These are phyloP conservation scores for Licmophora abbreviata DNA, from an alignment of 108 stramenopile species.

Conservation along the genomic window DNA sequence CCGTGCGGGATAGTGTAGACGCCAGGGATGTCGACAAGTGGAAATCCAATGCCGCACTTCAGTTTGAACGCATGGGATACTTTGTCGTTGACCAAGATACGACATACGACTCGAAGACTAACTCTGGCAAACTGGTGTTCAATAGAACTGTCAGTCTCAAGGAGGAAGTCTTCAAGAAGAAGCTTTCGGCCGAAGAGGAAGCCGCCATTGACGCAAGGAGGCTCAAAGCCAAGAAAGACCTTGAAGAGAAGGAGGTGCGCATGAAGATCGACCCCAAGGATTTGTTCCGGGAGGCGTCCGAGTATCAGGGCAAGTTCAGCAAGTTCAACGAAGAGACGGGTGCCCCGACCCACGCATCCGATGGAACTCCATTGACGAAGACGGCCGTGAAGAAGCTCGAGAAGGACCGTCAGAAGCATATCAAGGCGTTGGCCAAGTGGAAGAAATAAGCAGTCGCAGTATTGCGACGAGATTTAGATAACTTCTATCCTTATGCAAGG, in stretches of 20 bases:
- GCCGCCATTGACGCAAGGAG: slow-evolving; percentile 47
- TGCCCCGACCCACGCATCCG: slow-evolving; percentile 80
- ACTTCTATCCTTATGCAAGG: too few relatives aligned
- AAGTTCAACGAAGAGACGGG: slow-evolving; percentile 81
- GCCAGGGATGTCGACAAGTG: slow-evolving; percentile 43
- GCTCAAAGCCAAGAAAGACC: slow-evolving; percentile 40
- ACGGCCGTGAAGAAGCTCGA: slow-evolving; percentile 87
- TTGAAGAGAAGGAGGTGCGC: slow-evolving; percentile 54
- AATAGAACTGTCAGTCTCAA: slow-evolving; percentile 92
- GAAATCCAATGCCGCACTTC: slow-evolving; percentile 69
- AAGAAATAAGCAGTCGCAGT: too few relatives aligned
- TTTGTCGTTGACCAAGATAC: slow-evolving; percentile 94
- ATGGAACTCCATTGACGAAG: slow-evolving; percentile 88
- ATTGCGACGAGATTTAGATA: too few relatives aligned
- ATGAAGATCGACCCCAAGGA: slow-evolving; percentile 62
- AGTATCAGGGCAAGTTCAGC: slow-evolving; percentile 72
- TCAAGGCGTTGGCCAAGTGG: slow-evolving; percentile 37
- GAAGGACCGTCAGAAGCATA: slow-evolving; percentile 90
- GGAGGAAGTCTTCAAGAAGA: slow-evolving; percentile 79
- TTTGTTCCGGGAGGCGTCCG: slow-evolving; percentile 55
- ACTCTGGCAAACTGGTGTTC: slow-evolving; percentile 75
- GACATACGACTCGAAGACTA: slow-evolving; percentile 46
- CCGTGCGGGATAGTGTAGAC: slow-evolving; percentile 51
- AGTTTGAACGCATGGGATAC: slow-evolving; percentile 96
- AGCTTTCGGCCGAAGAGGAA: slow-evolving; percentile 46